Percentiles rank a stretch among this genome's conserved stretches.
Evolutionary conservation across 768 basidiomycete species (phyloP).

Genomic region (Stropharia rugosoannulata): DNA sequence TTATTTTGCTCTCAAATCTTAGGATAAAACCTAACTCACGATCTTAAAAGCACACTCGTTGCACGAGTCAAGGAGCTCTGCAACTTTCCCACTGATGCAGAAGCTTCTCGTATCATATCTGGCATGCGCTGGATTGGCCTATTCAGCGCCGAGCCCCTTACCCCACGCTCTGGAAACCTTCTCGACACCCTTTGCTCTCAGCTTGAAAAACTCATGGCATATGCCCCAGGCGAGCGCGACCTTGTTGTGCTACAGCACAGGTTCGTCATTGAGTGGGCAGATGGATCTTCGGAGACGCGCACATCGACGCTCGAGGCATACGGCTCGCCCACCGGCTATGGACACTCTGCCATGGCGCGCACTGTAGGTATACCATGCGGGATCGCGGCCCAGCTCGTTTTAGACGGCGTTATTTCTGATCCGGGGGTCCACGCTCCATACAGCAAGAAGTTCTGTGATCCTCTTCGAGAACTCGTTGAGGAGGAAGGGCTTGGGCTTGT

Average conservation of each 20-base stretch:
- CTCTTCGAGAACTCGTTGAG: slow-evolving; percentile 66
- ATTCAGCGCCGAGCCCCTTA: slow-evolving; percentile 69
- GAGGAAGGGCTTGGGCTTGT: slow-evolving; percentile 72
- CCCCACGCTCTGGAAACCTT: slow-evolving; percentile 68
- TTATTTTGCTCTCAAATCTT: neutral
- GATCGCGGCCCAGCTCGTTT: slow-evolving; percentile 86
- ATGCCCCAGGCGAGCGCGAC: slow-evolving; percentile 88
- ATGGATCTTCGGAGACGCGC: slow-evolving; percentile 70
- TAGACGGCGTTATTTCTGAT: slow-evolving; percentile 79
- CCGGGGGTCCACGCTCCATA: slow-evolving; percentile 89
- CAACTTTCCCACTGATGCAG: slow-evolving; percentile 69
- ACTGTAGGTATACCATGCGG: slow-evolving; percentile 94
- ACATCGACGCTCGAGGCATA: slow-evolving; percentile 93
- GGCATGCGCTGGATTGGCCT: slow-evolving; percentile 94
- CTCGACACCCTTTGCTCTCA: slow-evolving; percentile 92
- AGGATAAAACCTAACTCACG: slow-evolving; percentile 5
- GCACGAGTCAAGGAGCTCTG: slow-evolving; percentile 67
- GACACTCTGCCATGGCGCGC: slow-evolving; percentile 88
- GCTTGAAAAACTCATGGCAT: slow-evolving; percentile 90
- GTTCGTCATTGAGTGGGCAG: slow-evolving; percentile 87
- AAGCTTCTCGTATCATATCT: slow-evolving; percentile 77
- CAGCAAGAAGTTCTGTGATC: slow-evolving; percentile 79
- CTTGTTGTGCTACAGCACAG: slow-evolving; percentile 99
- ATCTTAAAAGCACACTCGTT: slow-evolving; percentile 58
- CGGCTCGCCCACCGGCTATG: slow-evolving; percentile 59